Base-by-base conservation (phyloP, 306 rosid genomes). In the Vigna unguiculata region DNA sequence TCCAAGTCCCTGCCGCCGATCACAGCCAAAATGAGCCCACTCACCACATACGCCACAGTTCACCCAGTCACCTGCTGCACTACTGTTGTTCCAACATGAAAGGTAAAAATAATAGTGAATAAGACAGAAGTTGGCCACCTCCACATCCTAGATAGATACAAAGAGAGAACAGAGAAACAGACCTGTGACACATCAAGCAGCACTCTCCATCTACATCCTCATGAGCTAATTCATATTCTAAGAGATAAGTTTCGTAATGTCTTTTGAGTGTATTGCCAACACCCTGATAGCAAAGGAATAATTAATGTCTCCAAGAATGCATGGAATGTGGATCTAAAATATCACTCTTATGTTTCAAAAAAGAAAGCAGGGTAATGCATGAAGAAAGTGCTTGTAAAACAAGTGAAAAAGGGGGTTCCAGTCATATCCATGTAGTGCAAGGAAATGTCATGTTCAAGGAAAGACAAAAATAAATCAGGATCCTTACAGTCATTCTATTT, bases 11-110 rank as follows among this genome's bases (percentile, higher is more conserved):
- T 90, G 97, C 82, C 96, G 84, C 83, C 93, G 82, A 84, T 94
- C 98, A 67, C 98, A 94, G 68, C 98, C 98, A 64, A 94, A 94
- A 86, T 94, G 97, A 12, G 98, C 98, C 98, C 98, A 94, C 89
- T 94, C 97, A 38, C 97, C 98, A 63, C 98, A 94, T 71, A 92
- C 87, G 36, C 98, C 96, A 10, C 98, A 92, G 82, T 92, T 94
- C 78, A 94, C 98, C 98, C 98, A 92, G 68, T 94, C 97, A 59
- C 97, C 98, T 43, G 97, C 95, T 55, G 97, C 98, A 24, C 98
- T 94, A 90, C 98, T 92, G 92, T 86, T 84, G 74, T 15, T 24
- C 48, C 71, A 49, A 79, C 57, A 79, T 30, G 46, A 57, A 69
- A 69, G 52, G 43, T 64, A 75, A 64, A 28, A 0, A 57, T n/a